Evolutionary conservation across 345 rosid genomes (phyloP), one percentile per base, ranked within the genome.

Genomic region (Eucalyptus camaldulensis): DNA sequence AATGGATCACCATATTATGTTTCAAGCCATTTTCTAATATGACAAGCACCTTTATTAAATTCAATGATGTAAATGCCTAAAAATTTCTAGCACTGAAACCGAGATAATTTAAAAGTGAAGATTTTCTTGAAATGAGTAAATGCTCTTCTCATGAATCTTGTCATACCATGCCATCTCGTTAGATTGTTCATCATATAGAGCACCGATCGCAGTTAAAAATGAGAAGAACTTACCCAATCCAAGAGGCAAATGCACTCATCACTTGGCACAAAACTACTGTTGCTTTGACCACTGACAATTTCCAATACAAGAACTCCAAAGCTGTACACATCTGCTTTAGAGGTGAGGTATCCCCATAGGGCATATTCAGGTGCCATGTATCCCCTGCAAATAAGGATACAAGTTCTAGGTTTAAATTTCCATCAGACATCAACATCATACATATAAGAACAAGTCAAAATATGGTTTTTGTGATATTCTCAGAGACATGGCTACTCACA

Each of bases 361-460:
- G 93, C 94, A 92, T 93, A 93, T 87, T 93, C 94, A 8, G 94
- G 93, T 45, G 93, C 94, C 93, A 93, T 92, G 58, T 92, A 93
- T 86, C 93, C 94, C 51, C 93, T 93, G 90, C 86, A 91, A 45
- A 83, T 40, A 43, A 88, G 51, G 88, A 51, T 13, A 44, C 37
- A 49, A 29, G 40, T 21, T 40, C 7, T 33, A 50, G 22, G 13
- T 85, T 44, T 11, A 76, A 37, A 10, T 37, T 40, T 76, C 15
- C 16, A 40, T 40, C 85, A 21, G 47, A 76, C 85, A 40, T 76
- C 45, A 10, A 40, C 29, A 10, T 40, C 85, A 40, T 22, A 6
- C 85, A 76, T 22, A 76, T 21, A 21, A 22, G 65, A 89, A 45
- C 13, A 33, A 76, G 50, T 76, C 47, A 40, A 72, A 72, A 40